Percentiles rank a stretch among this genome's conserved stretches.
Evolutionary conservation across 1,284 basidiomycete species (phyloP).

Genomic region (Ganoderma resinaceum): DNA sequence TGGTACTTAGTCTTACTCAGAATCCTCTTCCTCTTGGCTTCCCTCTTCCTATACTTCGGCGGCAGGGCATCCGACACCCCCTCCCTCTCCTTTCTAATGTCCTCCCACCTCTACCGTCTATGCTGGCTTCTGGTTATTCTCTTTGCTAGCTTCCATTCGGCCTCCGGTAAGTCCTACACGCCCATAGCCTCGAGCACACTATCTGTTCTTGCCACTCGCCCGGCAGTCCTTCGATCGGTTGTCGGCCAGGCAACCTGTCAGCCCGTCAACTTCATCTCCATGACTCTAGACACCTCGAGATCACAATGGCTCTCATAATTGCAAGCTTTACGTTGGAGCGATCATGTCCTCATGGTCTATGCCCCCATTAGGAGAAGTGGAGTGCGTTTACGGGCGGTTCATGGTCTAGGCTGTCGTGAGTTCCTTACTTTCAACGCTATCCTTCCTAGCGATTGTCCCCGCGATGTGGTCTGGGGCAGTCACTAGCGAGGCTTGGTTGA

Average conservation of each 20-base stretch:
- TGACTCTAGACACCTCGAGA: not conserved
- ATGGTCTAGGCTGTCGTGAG: not conserved
- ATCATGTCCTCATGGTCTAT: not conserved
- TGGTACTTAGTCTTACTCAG: slow-evolving; percentile 1
- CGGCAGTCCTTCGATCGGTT: not conserved
- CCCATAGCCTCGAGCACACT: not conserved
- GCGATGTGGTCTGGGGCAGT: not conserved
- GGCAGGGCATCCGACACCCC: slow-evolving; percentile 12
- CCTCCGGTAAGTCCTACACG: slow-evolving; percentile 21
- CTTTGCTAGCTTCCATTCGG: slow-evolving; percentile 25
- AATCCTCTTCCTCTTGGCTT: not conserved
- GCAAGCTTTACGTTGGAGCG: not conserved
- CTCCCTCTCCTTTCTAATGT: slow-evolving; percentile 30
- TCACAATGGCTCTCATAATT: not conserved
- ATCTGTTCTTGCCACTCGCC: not conserved
- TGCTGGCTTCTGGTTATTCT: slow-evolving; percentile 27
- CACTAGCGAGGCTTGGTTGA: not conserved
- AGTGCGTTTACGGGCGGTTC: not conserved
- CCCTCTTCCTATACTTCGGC: slow-evolving; percentile 11
- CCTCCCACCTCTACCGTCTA: slow-evolving; percentile 24
- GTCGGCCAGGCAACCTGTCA: not conserved
- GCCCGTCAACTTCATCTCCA: not conserved
- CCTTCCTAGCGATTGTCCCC: not conserved
- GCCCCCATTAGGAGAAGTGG: not conserved
- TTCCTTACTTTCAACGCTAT: slow-evolving; percentile 4